Base-by-base conservation (phyloP, 2,329 filamentous ascomycete species). In the Acrocalymma vagum region DNA sequence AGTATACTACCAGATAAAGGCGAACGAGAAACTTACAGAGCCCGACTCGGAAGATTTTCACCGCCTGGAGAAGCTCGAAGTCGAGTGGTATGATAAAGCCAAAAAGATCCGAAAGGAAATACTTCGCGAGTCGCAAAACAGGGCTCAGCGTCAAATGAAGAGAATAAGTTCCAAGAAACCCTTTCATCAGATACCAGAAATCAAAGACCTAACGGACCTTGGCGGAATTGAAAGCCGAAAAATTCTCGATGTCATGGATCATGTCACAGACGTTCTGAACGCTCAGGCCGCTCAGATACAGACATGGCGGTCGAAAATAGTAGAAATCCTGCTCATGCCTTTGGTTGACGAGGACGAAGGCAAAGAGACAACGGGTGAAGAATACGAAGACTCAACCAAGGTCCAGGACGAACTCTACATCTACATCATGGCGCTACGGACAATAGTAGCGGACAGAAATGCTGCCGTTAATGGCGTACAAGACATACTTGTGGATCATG, bases 321-420 rank as follows among this genome's bases (percentile, higher is more conserved):
- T 90, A 13, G 79, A 87, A 38, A 80, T 93, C 14, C 77, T 96
- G 8, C 72, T 88, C 9, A 80, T 84, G 45, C 84, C 89, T 0
- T 77, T 97, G 2, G 83, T 97, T 13, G 94, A 97, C 55, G 85
- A 94, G 60, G 90, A 95, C 26, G 72, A 73, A 11, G 76, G 74
- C n/a, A 71, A 80, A 8, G 90, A 95, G 42, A 80, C 84, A 3
- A 93, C 90, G 9, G 94, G 94, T 16, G 87, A 96, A 44, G 94
- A 97, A 65, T 94, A 96, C 49, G 88, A 90, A 53, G 83, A 88
- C 21, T 95, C 93, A 0, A 90, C 91, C 0, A 89, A 89, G 65
- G 81, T 86, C 29, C 93, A 97, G 70, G 93, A 96, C 47, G 85
- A 95, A 62, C 81, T 96, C 27, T 89, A 93, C 69, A 88, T 88